Percentiles rank a stretch among this genome's conserved stretches.
These are phyloP conservation scores for Euphorbia corollata DNA, from an alignment of 441 rosid species.

Conservation along the genomic window DNA sequence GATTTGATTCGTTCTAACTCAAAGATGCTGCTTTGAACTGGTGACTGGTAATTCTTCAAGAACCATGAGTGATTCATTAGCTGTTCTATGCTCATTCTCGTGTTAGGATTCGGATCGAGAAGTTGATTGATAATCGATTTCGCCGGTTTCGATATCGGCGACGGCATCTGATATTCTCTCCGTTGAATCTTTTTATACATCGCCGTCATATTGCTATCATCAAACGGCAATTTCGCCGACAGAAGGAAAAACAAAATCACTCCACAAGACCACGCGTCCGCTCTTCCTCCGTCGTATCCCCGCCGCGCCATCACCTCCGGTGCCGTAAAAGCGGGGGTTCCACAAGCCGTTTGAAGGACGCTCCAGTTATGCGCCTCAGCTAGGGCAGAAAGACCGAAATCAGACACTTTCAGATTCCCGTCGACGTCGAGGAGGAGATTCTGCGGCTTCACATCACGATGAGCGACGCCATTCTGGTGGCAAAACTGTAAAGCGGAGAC, in stretches of 20 bases:
- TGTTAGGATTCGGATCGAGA: constrained; percentile 63
- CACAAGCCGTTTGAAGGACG: constrained; percentile 70
- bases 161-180: constrained; percentile 53
- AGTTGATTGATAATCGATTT: constrained; percentile 42
- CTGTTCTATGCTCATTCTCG: constrained; percentile 54
- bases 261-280: constrained; percentile 95
- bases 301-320: constrained; percentile 63
- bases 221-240: constrained; percentile 58
- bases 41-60: constrained; percentile 29
- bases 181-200: constrained; percentile 51
- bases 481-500: constrained; percentile 70
- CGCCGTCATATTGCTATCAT: constrained; percentile 40
- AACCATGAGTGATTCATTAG: constrained; percentile 51
- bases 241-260: constrained; percentile 56
- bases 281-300: constrained; percentile 63
- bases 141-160: constrained; percentile 52
- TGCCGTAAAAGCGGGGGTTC: constrained; percentile 76
- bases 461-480: constrained; percentile 67
- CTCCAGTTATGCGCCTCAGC: constrained; percentile 40
- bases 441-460: constrained; percentile 84
- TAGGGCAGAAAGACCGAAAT: constrained; percentile 70
- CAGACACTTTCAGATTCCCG: constrained; percentile 61
- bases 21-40: constrained; percentile 20
- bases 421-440: constrained; percentile 56
- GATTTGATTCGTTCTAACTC: not conserved